Evolutionary conservation across 139 green algal species (phyloP), one percentile per base, ranked within the genome.

Genomic region (Eudorina sp.): DNA sequence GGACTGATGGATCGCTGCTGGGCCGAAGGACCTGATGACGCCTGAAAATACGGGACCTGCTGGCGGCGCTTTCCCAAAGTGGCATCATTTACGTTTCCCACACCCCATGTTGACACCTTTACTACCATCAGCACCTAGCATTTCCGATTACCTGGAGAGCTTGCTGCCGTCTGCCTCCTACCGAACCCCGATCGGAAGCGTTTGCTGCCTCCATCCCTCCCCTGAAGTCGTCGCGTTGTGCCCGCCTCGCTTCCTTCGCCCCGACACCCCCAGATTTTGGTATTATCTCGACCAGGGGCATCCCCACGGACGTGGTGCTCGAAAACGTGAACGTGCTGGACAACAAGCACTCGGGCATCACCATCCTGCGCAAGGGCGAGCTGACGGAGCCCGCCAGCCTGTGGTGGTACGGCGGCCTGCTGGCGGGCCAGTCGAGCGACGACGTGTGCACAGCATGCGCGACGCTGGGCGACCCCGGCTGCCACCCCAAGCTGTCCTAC

Each of bases 231-330:
- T n/a, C n/a, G n/a, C n/a, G n/a, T n/a, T n/a, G n/a, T n/a, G n/a
- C n/a, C n/a, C n/a, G n/a, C n/a, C n/a, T n/a, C n/a, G n/a, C n/a
- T n/a, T n/a, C n/a, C n/a, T n/a, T n/a, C n/a, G n/a, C n/a, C n/a
- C n/a, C n/a, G n/a, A n/a, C n/a, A n/a, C n/a, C n/a, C 40, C 40
- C 81, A 87, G 93, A 96, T 86, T 96, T 94, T 53, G 93, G 93
- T 68, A 79, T 96, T 36, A 88, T 96, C 70, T 92, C 88, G 25
- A 91, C 89, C 9, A 51, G 60, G 4, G 92, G 92, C 64, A 90
- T 96, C 25, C 7, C 60, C 9, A 91, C 78, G 1, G 70, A 91
- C 78, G n/a, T 90, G 48, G 60, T 86, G 70, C 27, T 94, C 40
- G 79, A 58, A 36, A 68, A 93, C 34, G 80, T 94, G 27, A 84